Evolutionary conservation across 2,329 filamentous ascomycete species (phyloP), one percentile per base, ranked within the genome.

Genomic region (Epichloe gansuensis): DNA sequence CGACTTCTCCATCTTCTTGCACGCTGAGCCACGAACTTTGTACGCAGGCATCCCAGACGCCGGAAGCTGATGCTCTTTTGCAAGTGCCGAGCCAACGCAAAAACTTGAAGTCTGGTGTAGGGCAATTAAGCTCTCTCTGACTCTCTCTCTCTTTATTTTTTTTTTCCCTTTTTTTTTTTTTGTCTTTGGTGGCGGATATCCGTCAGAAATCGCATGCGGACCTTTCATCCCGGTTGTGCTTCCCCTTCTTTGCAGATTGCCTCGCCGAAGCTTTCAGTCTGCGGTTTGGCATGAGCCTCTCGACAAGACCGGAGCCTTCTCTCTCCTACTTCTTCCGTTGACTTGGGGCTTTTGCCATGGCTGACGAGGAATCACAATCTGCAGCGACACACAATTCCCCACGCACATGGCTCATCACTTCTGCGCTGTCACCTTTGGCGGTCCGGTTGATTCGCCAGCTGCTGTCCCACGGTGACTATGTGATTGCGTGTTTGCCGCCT

Each of bases 351-450:
- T 12, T 42, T 48, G 58, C 54, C 58, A 64, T 63, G 67, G 63
- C 62, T 64, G 63, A 65, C 60, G 61, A 53, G 53, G 56, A 57
- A 53, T 57, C 61, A 48, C 63, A 55, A 55, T 58, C 63, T 53
- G 61, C 69, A 81, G 78, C 81, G 56, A 83, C 80, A 23, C 80
- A 83, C 67, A 84, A 83, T 63, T 83, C 80, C 35, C 90, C 91
- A 49, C 85, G 91, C 63, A 88, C 91, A 62, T 97, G 93, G 93
- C 83, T 98, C 64, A 74, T 98, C 58, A 95, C 91, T 11, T 85
- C 88, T 54, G 88, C 88, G 37, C 80, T 91, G 55, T 91, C 89
- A 38, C 89, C 91, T 12, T 79, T 96, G 57, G 85, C 85, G 51
- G 86, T 95, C 55, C 85, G 88, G 46, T 77, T 96, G 54, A 86